These are phyloP conservation scores for Colletotrichum limetticola DNA, from an alignment of 2,329 filamentous ascomycete species.

Conservation along the genomic window DNA sequence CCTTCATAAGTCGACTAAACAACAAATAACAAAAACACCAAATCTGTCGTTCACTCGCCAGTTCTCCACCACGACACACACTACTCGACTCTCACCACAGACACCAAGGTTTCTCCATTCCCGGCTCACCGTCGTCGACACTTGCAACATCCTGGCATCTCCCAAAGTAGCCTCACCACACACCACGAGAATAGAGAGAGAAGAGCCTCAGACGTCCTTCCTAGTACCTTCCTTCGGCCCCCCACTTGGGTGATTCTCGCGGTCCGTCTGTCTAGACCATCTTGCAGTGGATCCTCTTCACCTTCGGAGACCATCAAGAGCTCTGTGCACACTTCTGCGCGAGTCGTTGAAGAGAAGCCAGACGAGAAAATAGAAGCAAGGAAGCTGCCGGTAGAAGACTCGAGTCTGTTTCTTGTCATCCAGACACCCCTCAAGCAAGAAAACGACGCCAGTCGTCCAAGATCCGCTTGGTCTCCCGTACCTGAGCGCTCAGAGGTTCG, in stretches of 20 bases:
- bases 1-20: background rate
- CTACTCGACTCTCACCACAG: constrained; percentile 11
- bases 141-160: constrained; percentile 26
- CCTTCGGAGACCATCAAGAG: constrained; percentile 30
- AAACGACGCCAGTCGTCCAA: constrained; percentile 35
- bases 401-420: constrained; percentile 34
- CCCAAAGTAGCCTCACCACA: constrained; percentile 27
- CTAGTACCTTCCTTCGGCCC: constrained; percentile 28
- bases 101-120: constrained; percentile 31
- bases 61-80: background rate
- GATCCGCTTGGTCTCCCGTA: constrained; percentile 36
- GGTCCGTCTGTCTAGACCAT: constrained; percentile 34
- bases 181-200: constrained; percentile 10
- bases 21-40: background rate
- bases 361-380: constrained; percentile 32
- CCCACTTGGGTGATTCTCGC: constrained; percentile 36
- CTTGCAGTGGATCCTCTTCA: constrained; percentile 30
- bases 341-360: constrained; percentile 18
- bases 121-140: constrained; percentile 32
- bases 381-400: constrained; percentile 22
- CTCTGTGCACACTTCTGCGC: constrained; percentile 35
- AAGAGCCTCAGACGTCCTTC: constrained; percentile 31
- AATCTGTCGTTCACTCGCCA: background rate
- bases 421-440: constrained; percentile 28
- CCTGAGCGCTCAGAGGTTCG: constrained; percentile 37